Conservation (phyloP, 306 rosid genomes). For the Parietaria judaica region DNA sequence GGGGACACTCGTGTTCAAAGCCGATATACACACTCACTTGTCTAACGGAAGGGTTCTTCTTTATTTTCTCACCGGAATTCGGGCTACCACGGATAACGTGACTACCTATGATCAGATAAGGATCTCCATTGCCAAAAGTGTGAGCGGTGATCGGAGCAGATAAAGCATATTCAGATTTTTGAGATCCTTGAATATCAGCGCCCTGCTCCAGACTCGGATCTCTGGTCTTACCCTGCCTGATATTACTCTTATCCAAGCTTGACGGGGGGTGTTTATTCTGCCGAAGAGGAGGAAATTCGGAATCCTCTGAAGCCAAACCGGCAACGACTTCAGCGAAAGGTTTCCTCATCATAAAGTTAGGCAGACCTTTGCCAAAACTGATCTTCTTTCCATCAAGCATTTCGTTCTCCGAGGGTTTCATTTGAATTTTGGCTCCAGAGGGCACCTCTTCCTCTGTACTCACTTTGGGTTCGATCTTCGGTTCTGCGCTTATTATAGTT, state of each 20-base stretch:
- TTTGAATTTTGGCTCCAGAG: conserved; percentile 36
- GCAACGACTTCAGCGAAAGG: conserved; percentile 98
- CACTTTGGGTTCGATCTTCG: conserved; percentile 34
- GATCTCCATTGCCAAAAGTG: conserved; percentile 32
- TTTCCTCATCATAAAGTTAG: conserved; percentile 66
- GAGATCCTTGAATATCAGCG: conserved; percentile 30
- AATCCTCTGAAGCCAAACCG: conserved; percentile 56
- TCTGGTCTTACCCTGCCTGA: conserved; percentile 43
- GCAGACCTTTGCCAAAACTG: conserved; percentile 62
- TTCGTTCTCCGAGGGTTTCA: conserved; percentile 31
- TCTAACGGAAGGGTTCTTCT: conserved; percentile 32
- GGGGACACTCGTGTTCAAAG: conserved; percentile 91
- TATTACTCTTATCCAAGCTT: conserved; percentile 46
- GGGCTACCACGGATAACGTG: conserved; percentile 59
- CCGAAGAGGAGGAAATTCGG: conserved; percentile 83
- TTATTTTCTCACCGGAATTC: conserved; percentile 43
- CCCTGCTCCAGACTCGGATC: conserved; percentile 32
- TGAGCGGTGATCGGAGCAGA: conserved; percentile 30
- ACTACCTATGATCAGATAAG: conserved; percentile 63
- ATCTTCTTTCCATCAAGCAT: conserved; percentile 45
- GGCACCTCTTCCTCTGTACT: conserved; percentile 31
- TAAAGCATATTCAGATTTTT: conserved; percentile 36
- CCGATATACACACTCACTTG: conserved; percentile 60
- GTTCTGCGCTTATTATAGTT: conserved; percentile 20
- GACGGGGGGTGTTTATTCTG: conserved; percentile 44